Conservation (phyloP, 345 rosid genomes). For the Alliaria petiolata region DNA sequence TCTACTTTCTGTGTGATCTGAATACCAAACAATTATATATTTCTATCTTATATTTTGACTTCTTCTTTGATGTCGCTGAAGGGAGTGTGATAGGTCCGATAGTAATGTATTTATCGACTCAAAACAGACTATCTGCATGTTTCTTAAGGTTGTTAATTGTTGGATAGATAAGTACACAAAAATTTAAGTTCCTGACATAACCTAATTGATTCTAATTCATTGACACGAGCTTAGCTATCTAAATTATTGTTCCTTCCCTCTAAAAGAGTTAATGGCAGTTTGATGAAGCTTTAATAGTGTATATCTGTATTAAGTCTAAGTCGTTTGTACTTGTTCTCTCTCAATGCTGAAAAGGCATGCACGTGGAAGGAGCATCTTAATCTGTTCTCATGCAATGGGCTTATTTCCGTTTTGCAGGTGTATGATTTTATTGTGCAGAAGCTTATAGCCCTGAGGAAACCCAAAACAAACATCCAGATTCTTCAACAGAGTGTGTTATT, state of each 20-base stretch:
- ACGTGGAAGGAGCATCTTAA: not conserved
- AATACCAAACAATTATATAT: not conserved
- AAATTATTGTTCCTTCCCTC: not conserved
- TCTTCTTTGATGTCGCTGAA: not conserved
- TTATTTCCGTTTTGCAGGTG: conserved; percentile 46
- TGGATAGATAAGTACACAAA: not conserved
- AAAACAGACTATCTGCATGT: not conserved
- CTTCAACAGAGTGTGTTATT: conserved; percentile 96
- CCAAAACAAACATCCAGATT: conserved; percentile 97
- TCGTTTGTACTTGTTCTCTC: conserved; percentile 4
- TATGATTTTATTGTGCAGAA: conserved; percentile 98
- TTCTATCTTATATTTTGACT: not conserved
- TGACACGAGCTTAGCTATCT: not conserved
- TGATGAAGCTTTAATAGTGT: too few relatives aligned
- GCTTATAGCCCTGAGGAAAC: conserved; percentile 94
- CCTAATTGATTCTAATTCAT: not conserved
- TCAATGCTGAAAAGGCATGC: not conserved
- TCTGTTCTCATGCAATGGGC: conserved; percentile 5
- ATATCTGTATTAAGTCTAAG: not conserved
- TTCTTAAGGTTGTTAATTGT: not conserved
- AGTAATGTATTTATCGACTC: not conserved
- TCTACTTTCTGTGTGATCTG: conserved; percentile 9
- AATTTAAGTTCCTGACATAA: not conserved
- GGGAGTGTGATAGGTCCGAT: not conserved
- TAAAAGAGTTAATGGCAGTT: not conserved